phyloP scores from a whole-genome alignment of 2,329 filamentous ascomycete species.

The Mollisia scopiformis region DNA sequence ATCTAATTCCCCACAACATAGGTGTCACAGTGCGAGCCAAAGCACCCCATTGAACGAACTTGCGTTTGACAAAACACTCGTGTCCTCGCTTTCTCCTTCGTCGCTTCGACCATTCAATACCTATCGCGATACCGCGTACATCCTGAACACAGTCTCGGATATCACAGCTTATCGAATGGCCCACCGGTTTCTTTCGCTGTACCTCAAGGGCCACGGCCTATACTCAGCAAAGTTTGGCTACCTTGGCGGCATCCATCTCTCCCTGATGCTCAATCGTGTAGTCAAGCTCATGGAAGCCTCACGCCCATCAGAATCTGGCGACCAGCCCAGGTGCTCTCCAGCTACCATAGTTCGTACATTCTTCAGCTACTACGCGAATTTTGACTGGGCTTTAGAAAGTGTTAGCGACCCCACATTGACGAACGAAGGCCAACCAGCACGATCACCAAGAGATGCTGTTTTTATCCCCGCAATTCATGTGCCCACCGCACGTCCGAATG shows the following conservation, averaged over 20 bases:
- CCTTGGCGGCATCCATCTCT: conserved; percentile 66
- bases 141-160: conserved; percentile 62
- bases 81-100: conserved; percentile 58
- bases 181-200: conserved; percentile 62
- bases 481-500: conserved; percentile 58
- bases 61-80: conserved; percentile 14
- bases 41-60: conserved; percentile 7
- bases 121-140: conserved; percentile 62
- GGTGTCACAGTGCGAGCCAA: conserved; percentile 9
- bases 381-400: conserved; percentile 58
- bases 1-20: background rate
- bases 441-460: conserved; percentile 61
- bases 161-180: conserved; percentile 59
- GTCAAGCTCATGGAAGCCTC: conserved; percentile 58
- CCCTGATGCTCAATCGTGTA: conserved; percentile 61
- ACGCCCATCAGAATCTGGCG: too few species aligned
- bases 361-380: conserved; percentile 63
- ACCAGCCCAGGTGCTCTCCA: too few species aligned
- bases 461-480: conserved; percentile 65
- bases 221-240: conserved; percentile 69
- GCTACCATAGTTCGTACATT: conserved; percentile 53
- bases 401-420: conserved; percentile 63
- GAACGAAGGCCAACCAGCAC: conserved; percentile 45
- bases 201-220: conserved; percentile 63
- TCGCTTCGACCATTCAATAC: conserved; percentile 66